Evolutionary conservation across 352 stramenopile genomes (phyloP).

Genomic region (Globisporangium cederbergense): DNA sequence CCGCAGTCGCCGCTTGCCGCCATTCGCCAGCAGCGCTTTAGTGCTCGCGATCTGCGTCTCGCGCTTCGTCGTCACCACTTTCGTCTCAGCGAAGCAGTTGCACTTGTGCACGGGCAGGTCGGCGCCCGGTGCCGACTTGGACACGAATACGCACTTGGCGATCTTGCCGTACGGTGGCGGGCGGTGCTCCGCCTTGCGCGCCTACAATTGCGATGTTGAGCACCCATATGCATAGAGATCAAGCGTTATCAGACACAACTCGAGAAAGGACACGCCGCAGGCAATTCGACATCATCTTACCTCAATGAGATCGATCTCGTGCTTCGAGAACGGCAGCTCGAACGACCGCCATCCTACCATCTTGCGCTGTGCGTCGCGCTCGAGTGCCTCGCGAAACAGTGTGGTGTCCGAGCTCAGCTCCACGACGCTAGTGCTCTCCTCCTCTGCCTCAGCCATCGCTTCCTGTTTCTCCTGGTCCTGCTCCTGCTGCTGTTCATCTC

Average conservation of each 20-base stretch:
- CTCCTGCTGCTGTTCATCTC: constrained; percentile 1
- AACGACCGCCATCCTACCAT: not conserved
- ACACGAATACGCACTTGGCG: constrained; percentile 70
- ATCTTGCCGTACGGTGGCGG: constrained; percentile 66
- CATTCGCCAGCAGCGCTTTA: constrained; percentile 24
- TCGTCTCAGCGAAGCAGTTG: constrained; percentile 59
- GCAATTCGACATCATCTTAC: not conserved
- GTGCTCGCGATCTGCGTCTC: constrained; percentile 48
- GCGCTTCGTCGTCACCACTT: constrained; percentile 38
- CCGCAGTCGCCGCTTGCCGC: constrained; percentile 11
- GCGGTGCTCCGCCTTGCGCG: constrained; percentile 42
- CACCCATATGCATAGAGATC: not conserved
- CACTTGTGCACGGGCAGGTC: constrained; percentile 72
- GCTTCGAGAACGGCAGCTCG: constrained; percentile 12
- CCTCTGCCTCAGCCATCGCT: too few relatives aligned
- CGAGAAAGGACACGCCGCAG: not conserved
- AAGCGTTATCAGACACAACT: not conserved
- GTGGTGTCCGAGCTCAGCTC: constrained; percentile 23
- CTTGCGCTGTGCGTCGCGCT: constrained; percentile 22
- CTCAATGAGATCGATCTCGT: constrained; percentile 15
- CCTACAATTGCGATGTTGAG: constrained; percentile 12
- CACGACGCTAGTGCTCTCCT: not conserved
- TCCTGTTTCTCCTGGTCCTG: constrained; percentile 8
- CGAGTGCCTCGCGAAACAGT: constrained; percentile 28
- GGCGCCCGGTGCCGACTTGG: constrained; percentile 46